Percentiles rank a stretch among this genome's conserved stretches.
Conservation (phyloP, 495 filamentous ascomycete species). For the Daldinia decipiens region DNA sequence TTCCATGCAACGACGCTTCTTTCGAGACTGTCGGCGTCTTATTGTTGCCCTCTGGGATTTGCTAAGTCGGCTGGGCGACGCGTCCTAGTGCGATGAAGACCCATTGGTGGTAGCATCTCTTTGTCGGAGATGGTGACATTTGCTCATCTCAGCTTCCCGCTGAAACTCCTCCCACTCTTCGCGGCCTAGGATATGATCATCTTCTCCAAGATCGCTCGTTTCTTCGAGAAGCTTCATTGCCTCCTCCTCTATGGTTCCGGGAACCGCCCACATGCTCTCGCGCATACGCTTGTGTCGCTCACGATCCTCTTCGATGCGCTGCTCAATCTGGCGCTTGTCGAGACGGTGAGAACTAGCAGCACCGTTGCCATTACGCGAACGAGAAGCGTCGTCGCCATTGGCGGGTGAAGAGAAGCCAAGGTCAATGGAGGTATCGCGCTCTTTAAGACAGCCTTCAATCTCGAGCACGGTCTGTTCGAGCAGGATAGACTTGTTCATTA, state of each 20-base stretch:
- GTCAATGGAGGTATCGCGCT: conserved; percentile 67
- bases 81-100: conserved; percentile 34
- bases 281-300: conserved; percentile 91
- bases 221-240: conserved; percentile 76
- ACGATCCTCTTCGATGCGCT: conserved; percentile 95
- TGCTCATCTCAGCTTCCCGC: conserved; percentile 18
- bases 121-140: conserved; percentile 26
- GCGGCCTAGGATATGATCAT: conserved; percentile 75
- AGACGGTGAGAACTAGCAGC: conserved; percentile 58
- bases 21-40: not conserved
- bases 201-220: conserved; percentile 80
- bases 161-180: conserved; percentile 77
- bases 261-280: conserved; percentile 90
- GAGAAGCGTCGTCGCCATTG: conserved; percentile 48
- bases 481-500: conserved; percentile 74
- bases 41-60: not conserved
- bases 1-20: not conserved
- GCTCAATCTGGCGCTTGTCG: conserved; percentile 90
- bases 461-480: conserved; percentile 73
- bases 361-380: conserved; percentile 49
- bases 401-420: conserved; percentile 51
- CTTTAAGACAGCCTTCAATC: conserved; percentile 81
- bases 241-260: conserved; percentile 72
- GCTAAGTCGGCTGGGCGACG: conserved; percentile 2
- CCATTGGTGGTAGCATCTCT: conserved; percentile 18